Base-by-base conservation (phyloP, 352 stramenopile genomes). In the Aphanomyces astaci region DNA sequence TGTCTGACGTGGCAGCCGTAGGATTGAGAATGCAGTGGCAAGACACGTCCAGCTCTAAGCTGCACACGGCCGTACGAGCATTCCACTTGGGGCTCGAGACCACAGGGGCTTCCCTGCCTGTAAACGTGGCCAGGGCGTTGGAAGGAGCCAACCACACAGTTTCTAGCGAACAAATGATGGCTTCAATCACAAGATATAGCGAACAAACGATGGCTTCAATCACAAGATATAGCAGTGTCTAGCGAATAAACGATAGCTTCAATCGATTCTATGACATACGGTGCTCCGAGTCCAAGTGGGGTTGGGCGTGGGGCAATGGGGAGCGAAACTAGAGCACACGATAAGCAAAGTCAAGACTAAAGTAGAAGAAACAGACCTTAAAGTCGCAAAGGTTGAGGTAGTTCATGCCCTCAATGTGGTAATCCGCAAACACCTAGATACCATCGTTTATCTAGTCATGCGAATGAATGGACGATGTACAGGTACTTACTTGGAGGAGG, bases 391-490 rank as follows among this genome's bases (percentile, higher is more conserved):
- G 71, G 57, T 85, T 78, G 24, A 96, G 69, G 10, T 78, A 76
- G 70, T 91, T 96, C 87, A 96, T 96, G n/a, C 90, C 90, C 79
- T 95, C 88, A 32, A 97, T 94, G 40, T 93, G 91, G 75, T 96
- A 95, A 71, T 97, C 90, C 1, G 89, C 86, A 77, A 96, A 96
- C 4, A 93, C 77, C 82, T 94, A 10, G n/a, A n/a, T n/a, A n/a
- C n/a, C n/a, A n/a, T n/a, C n/a, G n/a, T n/a, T n/a, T n/a, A n/a
- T n/a, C 52, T n/a, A 9, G 30, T 52, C 30, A 36, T 56, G 1
- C 1, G 25, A 7, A 17, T 43, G 1, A 65, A 52, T 57, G 46
- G 31, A 31, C 56, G 68, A 10, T 25, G 7, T 25, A 4, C 24
- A 56, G 27, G 33, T 4, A 71, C 24, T n/a, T 55, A 91, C 83